Conservation (phyloP, 2,329 filamentous ascomycete species). For the Mollisiaceae sp. region DNA sequence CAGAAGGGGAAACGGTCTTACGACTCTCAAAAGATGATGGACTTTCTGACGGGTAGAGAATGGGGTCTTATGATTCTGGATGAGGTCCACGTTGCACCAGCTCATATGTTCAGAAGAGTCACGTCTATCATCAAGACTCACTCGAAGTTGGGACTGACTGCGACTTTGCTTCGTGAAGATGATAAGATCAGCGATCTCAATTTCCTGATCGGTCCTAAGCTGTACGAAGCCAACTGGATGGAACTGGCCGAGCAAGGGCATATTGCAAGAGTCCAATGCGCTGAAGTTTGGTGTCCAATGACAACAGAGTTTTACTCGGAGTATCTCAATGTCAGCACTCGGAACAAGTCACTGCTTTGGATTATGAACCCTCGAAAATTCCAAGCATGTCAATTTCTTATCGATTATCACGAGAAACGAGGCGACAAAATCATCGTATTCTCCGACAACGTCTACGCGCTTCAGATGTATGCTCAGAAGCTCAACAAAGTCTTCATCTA, state of each 20-base stretch:
- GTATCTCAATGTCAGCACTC: slow-evolving; percentile 75
- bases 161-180: slow-evolving; percentile 92
- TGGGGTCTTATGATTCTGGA: slow-evolving; percentile 98
- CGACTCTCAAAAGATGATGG: slow-evolving; percentile 97
- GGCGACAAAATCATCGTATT: slow-evolving; percentile 99
- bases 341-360: slow-evolving; percentile 75
- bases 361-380: slow-evolving; percentile 99
- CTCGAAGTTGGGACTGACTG: slow-evolving; percentile 92
- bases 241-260: slow-evolving; percentile 96
- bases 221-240: slow-evolving; percentile 99
- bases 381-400: slow-evolving; percentile 96
- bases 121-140: slow-evolving; percentile 93
- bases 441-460: slow-evolving; percentile 93
- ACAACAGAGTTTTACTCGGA: slow-evolving; percentile 97
- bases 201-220: slow-evolving; percentile 94
- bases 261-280: slow-evolving; percentile 96
- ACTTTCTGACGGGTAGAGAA: slow-evolving; percentile 85
- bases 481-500: slow-evolving; percentile 90
- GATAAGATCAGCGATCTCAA: slow-evolving; percentile 98
- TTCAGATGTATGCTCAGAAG: slow-evolving; percentile 83
- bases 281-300: slow-evolving; percentile 99
- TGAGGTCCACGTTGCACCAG: slow-evolving; percentile 97
- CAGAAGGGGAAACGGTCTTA: slow-evolving; percentile 85
- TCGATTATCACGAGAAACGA: slow-evolving; percentile 92
- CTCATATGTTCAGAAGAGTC: slow-evolving; percentile 94